Base-by-base conservation (phyloP, 2,329 filamentous ascomycete species). In the Aureobasidium sp. region DNA sequence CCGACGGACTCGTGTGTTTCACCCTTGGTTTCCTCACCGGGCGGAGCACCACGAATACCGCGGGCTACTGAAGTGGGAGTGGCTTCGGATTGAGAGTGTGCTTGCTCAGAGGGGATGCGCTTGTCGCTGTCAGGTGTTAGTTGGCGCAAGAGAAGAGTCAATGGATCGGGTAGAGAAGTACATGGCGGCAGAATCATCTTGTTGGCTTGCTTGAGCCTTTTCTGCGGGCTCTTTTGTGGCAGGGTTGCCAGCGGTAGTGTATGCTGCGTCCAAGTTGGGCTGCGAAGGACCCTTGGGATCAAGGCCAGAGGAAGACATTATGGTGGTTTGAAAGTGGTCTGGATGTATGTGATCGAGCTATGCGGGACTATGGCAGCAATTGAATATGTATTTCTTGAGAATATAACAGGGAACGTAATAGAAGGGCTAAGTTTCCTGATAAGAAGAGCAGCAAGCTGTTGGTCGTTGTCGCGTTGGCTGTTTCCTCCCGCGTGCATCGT, bases 161-260 rank as follows among this genome's bases (percentile, higher is more conserved):
- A 39, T 24, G 4, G 7, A 17, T 15, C 4, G 26, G 10, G 20
- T 20, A 20, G 36, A 17, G 24, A 65, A 29, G 51, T 65, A 65
- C 66, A 65, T 59, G 29, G 59, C 29, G 3, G 66, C 43, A 8
- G 64, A 63, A 65, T 72, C 69, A 60, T 73, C 64, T 63, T 78
- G 75, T 59, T 67, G 62, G 6, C 69, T 59, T 5, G 76, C 68
- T 55, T 72, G 65, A 1, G 64, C 51, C 43, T 70, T 56, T 64
- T 81, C 78, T 53, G 69, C 62, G 12, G 77, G 76, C 63, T 74
- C 72, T 62, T 77, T 75, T 27, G 71, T 67, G n/a, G 71, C 75
- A 37, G 78, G 74, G 68, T 81, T 81, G 65, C 75, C 76, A 2
- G 75, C 69, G 2, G 77, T 78, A 13, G 73, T 74, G 74, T 81